Evolutionary conservation across 352 stramenopile genomes (phyloP).

Genomic region (Pythium folliculosum): DNA sequence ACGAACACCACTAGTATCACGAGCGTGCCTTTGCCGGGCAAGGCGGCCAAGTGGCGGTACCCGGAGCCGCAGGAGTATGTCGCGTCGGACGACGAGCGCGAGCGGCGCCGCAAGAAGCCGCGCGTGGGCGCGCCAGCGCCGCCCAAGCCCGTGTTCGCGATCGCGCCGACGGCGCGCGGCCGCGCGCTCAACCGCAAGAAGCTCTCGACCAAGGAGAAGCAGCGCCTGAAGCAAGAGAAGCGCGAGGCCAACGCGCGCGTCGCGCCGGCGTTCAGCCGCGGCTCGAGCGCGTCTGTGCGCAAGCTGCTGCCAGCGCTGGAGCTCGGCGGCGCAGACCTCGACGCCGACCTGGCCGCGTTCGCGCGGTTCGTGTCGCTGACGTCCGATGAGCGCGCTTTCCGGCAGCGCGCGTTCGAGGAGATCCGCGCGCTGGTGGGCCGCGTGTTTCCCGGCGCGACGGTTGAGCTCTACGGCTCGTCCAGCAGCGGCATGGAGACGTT

Average conservation of each 20-base stretch:
- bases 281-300: constrained; percentile 3
- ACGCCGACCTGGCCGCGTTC: constrained; percentile 49
- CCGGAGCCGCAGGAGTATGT: not conserved
- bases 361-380: constrained; percentile 49
- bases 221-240: constrained; percentile 4
- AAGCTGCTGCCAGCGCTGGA: constrained; percentile 17
- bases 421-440: constrained; percentile 43
- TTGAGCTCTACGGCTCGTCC: constrained; percentile 73
- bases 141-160: constrained; percentile 13
- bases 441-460: constrained; percentile 42
- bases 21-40: not conserved
- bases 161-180: constrained; percentile 12
- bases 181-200: constrained; percentile 24
- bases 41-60: constrained; percentile 1
- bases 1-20: not conserved
- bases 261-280: not conserved
- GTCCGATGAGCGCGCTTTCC: constrained; percentile 40
- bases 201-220: constrained; percentile 20
- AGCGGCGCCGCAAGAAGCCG: constrained; percentile 4
- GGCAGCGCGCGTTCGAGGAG: constrained; percentile 44
- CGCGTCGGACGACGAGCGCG: constrained; percentile 10
- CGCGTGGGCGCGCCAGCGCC: not conserved
- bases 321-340: constrained; percentile 28
- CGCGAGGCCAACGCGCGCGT: not conserved
- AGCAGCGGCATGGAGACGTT: constrained; percentile 74